Conservation (phyloP, 1,139 yeast genomes). For the Yamadazyma atlantica region DNA sequence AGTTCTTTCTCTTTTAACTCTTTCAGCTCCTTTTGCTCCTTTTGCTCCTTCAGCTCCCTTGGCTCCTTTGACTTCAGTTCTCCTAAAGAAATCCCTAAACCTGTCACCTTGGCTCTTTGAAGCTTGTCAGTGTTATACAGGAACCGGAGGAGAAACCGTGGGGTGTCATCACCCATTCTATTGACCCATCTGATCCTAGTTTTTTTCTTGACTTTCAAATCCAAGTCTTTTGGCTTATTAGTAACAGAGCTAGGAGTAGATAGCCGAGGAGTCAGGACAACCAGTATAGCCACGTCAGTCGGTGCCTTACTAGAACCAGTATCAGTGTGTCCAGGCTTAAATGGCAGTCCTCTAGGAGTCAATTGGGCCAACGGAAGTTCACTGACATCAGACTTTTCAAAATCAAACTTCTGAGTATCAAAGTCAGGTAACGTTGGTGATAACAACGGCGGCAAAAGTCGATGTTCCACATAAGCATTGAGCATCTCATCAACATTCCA, state of each 20-base stretch:
- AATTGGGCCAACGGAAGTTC: constrained; percentile 1
- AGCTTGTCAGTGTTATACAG: constrained; percentile 6
- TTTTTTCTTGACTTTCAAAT: constrained; percentile 5
- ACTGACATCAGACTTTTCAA: background rate
- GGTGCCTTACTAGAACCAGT: background rate
- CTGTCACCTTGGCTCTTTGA: constrained; percentile 13
- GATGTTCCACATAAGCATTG: constrained; percentile 33
- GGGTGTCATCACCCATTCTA: constrained; percentile 21
- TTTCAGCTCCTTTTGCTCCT: background rate
- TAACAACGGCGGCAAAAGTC: constrained; percentile 38
- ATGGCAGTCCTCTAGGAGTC: background rate
- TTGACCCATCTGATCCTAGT: constrained; percentile 33
- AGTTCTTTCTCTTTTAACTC: background rate
- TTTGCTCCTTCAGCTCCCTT: background rate
- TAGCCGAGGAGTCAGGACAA: no score
- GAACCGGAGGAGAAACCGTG: constrained; percentile 11
- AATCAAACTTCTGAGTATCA: constrained; percentile 1
- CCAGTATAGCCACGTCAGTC: background rate
- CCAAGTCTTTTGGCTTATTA: no score
- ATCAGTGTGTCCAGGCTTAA: background rate
- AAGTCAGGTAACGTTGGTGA: constrained; percentile 42
- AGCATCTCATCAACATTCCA: constrained; percentile 48
- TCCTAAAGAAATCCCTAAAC: constrained; percentile 22
- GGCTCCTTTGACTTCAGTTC: background rate
- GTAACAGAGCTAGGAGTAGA: no score